A percentile compares a stretch with the other conserved stretches of the same genome.
These are phyloP conservation scores for Silene coronaria DNA, from an alignment of 179 eudicot species.

Conservation along the genomic window DNA sequence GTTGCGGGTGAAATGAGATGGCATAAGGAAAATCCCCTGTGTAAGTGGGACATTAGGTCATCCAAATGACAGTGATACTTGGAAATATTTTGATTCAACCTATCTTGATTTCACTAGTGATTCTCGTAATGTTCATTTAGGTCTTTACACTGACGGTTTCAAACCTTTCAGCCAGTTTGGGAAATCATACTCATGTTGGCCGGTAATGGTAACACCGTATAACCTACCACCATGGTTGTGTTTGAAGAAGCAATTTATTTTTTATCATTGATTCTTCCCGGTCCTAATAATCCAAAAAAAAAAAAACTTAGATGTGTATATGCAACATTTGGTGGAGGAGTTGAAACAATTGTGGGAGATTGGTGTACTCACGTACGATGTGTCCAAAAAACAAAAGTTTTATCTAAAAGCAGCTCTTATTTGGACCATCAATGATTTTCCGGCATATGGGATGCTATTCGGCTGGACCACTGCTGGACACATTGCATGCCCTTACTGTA, in stretches of 20 bases:
- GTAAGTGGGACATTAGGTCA: constrained; percentile 5
- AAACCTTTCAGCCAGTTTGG: constrained; percentile 5
- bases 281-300: neutral
- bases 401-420: neutral
- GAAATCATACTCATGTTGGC: constrained; percentile 9
- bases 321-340: neutral
- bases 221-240: constrained; percentile 28
- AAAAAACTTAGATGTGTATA: neutral
- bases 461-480: neutral
- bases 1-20: constrained; percentile 4
- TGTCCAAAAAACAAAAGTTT: neutral
- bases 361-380: neutral
- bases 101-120: constrained; percentile 19
- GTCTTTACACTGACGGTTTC: constrained; percentile 20
- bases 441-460: neutral
- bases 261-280: neutral
- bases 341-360: neutral
- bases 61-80: neutral
- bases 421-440: neutral
- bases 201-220: constrained; percentile 12
- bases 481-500: neutral
- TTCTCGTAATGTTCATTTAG: constrained; percentile 17
- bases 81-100: constrained; percentile 16
- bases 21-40: neutral
- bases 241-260: neutral